Percentiles rank a stretch among this genome's conserved stretches.
phyloP scores from a whole-genome alignment of 352 stramenopile genomes.

The Phytophthora sansomeana region DNA sequence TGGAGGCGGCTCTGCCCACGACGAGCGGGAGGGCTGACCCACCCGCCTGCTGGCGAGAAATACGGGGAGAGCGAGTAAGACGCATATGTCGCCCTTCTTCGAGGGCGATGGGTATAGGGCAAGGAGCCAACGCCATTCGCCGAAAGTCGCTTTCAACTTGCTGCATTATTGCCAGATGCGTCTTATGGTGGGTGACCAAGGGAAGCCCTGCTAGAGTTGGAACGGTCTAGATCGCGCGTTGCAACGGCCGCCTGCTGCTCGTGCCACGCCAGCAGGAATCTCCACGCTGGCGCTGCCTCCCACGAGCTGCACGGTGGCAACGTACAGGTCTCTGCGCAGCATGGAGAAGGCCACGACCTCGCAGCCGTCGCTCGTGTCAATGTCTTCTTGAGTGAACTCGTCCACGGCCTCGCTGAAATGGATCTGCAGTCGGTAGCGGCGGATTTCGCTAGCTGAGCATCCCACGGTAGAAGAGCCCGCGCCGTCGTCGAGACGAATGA shows the following conservation, averaged over 20 bases:
- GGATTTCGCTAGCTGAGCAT: slow-evolving; percentile 12
- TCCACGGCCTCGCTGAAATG: slow-evolving; percentile 77
- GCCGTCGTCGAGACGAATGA: slow-evolving; percentile 22
- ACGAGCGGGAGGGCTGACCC: not conserved
- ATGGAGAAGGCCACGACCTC: slow-evolving; percentile 46
- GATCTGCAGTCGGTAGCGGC: slow-evolving; percentile 47
- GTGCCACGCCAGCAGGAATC: slow-evolving; percentile 27
- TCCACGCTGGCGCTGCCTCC: slow-evolving; percentile 15
- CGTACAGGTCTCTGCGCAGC: slow-evolving; percentile 57
- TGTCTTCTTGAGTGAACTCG: slow-evolving; percentile 71
- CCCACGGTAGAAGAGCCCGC: slow-evolving; percentile 11
- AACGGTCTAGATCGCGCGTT: slow-evolving; percentile 34
- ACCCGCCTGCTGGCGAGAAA: not conserved
- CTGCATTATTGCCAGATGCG: slow-evolving; percentile 19
- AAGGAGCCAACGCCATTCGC: not conserved
- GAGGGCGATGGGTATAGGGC: not conserved
- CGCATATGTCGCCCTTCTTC: not conserved
- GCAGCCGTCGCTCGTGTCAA: slow-evolving; percentile 41
- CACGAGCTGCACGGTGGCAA: slow-evolving; percentile 29
- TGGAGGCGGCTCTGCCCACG: slow-evolving; percentile 4
- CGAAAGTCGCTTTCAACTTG: slow-evolving; percentile 1
- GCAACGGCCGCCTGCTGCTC: slow-evolving; percentile 20
- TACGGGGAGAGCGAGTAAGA: not conserved
- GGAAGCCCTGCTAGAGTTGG: slow-evolving; percentile 7
- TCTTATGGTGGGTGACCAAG: not conserved